Evolutionary conservation across 345 rosid genomes (phyloP).

Genomic region (Pugionium dolabratum): DNA sequence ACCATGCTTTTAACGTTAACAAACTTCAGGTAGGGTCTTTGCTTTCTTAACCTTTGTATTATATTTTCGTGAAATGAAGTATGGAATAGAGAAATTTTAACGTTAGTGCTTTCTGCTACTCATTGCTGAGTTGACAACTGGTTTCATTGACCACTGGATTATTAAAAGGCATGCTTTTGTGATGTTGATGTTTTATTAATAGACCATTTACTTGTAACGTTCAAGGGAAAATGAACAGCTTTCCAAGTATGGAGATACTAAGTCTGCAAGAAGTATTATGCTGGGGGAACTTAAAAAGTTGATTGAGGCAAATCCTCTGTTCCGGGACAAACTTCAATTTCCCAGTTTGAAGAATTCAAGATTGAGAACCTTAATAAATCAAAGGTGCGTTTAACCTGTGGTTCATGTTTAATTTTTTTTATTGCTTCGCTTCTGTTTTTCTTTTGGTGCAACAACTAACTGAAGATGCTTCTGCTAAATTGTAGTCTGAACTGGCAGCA

Average conservation of each 20-base stretch:
- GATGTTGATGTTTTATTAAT: conserved; percentile 1
- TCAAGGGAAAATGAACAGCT: conserved; percentile 53
- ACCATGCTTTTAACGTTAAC: conserved; percentile 46
- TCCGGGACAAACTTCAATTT: conserved; percentile 55
- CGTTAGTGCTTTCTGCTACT: conserved; percentile 5
- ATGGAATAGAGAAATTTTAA: neutral
- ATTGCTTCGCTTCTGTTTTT: neutral
- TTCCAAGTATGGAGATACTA: conserved; percentile 54
- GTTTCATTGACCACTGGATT: conserved; percentile 8
- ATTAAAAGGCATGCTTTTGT: conserved; percentile 9
- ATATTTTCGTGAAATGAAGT: conserved; percentile 4
- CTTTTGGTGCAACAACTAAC: conserved; percentile 13
- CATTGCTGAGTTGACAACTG: conserved; percentile 10
- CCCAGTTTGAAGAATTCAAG: conserved; percentile 54
- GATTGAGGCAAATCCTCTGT: conserved; percentile 50
- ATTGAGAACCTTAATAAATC: conserved; percentile 54
- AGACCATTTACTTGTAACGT: neutral
- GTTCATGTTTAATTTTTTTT: neutral
- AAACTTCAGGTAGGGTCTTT: conserved; percentile 44
- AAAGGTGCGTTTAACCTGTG: conserved; percentile 38
- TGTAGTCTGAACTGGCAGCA: conserved; percentile 58
- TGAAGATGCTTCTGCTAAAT: conserved; percentile 22
- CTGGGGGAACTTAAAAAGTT: conserved; percentile 50
- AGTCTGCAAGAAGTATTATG: conserved; percentile 52
- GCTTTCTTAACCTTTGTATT: neutral